phyloP scores from a whole-genome alignment of 306 rosid genomes.

The Fragaria ananassa region DNA sequence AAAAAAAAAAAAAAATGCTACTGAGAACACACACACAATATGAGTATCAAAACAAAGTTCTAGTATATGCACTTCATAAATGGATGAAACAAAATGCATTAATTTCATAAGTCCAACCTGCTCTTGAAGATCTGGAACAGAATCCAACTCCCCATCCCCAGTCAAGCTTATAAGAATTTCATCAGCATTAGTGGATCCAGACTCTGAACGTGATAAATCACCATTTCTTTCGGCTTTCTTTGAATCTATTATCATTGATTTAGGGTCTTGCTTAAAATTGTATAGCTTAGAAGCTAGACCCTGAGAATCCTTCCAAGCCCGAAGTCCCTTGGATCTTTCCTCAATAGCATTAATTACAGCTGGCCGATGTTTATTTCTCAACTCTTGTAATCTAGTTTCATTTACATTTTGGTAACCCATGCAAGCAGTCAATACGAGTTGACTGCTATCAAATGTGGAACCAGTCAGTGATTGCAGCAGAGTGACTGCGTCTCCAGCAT shows the following conservation, averaged over 20 bases:
- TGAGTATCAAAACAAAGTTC: neutral
- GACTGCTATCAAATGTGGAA: slow-evolving; percentile 99
- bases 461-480: slow-evolving; percentile 96
- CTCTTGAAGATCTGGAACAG: slow-evolving; percentile 81
- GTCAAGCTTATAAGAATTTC: slow-evolving; percentile 71
- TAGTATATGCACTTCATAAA: neutral
- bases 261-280: slow-evolving; percentile 69
- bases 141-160: slow-evolving; percentile 76
- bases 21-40: too few species aligned
- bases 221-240: slow-evolving; percentile 50
- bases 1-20: too few species aligned
- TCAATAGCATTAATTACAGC: slow-evolving; percentile 70
- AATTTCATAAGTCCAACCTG: slow-evolving; percentile 45
- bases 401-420: slow-evolving; percentile 94
- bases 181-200: slow-evolving; percentile 87
- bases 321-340: slow-evolving; percentile 91
- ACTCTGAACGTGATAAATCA: slow-evolving; percentile 62
- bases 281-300: slow-evolving; percentile 91
- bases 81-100: slow-evolving; percentile 22
- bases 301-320: slow-evolving; percentile 76
- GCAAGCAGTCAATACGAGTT: slow-evolving; percentile 95
- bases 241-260: slow-evolving; percentile 43
- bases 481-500: slow-evolving; percentile 99
- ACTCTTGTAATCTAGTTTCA: slow-evolving; percentile 72
- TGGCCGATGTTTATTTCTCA: slow-evolving; percentile 86